Evolutionary conservation across 73 alveolate genomes (phyloP).

Genomic region (Paramecium bursaria): DNA sequence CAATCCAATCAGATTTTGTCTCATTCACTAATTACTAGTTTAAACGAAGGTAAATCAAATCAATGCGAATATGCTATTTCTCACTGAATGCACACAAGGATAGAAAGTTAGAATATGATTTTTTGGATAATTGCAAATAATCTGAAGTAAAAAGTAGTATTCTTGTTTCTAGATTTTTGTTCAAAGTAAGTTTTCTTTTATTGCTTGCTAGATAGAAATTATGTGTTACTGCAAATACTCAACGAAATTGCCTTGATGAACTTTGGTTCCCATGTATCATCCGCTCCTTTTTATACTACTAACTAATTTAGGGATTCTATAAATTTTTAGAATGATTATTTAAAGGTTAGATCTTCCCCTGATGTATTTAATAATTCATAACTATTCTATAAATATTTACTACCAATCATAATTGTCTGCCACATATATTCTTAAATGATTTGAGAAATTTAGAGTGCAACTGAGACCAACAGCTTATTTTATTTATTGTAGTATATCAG

Average conservation of each 20-base stretch:
- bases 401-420: too few species aligned
- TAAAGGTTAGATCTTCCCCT: too few species aligned
- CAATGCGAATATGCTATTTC: neutral
- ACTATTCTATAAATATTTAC: too few species aligned
- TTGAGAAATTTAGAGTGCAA: too few species aligned
- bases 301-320: too few species aligned
- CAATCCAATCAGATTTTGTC: neutral
- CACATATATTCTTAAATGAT: too few species aligned
- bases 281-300: neutral
- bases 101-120: neutral
- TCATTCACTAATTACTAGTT: neutral
- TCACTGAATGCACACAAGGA: neutral
- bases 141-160: neutral
- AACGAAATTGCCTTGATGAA: neutral
- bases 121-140: constrained; percentile 11
- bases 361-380: too few species aligned
- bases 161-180: neutral
- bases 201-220: neutral
- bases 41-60: constrained; percentile 6
- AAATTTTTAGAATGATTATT: too few species aligned
- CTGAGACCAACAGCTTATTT: too few species aligned
- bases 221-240: neutral
- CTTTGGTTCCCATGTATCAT: constrained; percentile 49
- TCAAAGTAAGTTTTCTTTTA: neutral
- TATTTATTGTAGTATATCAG: too few species aligned